These are phyloP conservation scores for Pyrenula aspistea DNA, from an alignment of 495 filamentous ascomycete species.

Conservation along the genomic window DNA sequence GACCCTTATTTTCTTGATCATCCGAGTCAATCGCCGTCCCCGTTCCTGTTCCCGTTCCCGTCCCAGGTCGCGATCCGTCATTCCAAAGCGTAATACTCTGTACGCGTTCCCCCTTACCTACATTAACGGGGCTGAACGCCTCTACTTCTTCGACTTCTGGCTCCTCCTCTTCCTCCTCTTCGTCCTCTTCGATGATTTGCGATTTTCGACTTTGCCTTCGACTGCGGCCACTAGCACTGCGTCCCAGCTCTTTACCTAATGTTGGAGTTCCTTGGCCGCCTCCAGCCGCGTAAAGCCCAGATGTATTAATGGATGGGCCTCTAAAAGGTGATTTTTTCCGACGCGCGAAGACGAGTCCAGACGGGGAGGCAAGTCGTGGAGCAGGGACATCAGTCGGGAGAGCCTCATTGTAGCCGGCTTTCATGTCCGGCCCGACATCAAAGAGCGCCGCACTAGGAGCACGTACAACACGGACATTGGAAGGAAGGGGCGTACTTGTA, in stretches of 20 bases:
- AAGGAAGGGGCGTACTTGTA: conserved; percentile 58
- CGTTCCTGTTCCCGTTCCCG: background rate
- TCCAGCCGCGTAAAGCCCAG: conserved; percentile 25
- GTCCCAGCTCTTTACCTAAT: conserved; percentile 31
- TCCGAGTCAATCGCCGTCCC: background rate
- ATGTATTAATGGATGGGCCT: conserved; percentile 60
- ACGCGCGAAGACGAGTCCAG: conserved; percentile 76
- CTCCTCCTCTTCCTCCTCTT: conserved; percentile 62
- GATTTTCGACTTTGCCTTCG: conserved; percentile 46
- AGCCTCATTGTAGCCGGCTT: conserved; percentile 17
- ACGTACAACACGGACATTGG: conserved; percentile 75
- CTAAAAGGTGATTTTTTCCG: conserved; percentile 83
- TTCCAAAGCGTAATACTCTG: conserved; percentile 1
- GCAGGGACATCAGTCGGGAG: conserved; percentile 28
- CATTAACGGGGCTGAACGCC: conserved; percentile 31
- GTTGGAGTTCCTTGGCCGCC: conserved; percentile 14
- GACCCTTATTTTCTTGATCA: background rate
- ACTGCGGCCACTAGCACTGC: conserved; percentile 36
- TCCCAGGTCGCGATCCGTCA: background rate
- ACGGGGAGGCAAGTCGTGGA: conserved; percentile 34
- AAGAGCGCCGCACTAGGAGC: conserved; percentile 26
- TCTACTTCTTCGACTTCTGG: conserved; percentile 65
- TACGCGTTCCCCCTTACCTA: background rate
- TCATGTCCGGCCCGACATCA: conserved; percentile 14
- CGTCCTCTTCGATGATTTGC: conserved; percentile 60